A percentile compares a stretch with the other conserved stretches of the same genome.
Conservation (phyloP, 2,329 filamentous ascomycete genomes). For the Thielaviopsis musarum region DNA sequence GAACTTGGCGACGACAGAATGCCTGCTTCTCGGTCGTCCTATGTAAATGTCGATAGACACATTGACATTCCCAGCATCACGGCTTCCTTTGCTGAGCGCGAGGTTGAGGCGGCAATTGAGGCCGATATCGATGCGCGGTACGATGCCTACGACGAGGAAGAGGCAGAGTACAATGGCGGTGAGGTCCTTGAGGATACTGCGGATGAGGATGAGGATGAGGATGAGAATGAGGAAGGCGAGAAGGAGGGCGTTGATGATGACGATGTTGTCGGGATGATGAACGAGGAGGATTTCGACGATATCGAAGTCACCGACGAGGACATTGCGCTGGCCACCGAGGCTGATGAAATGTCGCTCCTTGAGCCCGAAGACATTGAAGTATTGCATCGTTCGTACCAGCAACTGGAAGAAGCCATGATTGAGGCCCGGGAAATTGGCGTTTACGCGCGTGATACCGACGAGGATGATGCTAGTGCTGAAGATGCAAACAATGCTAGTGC, state of each 20-base stretch:
- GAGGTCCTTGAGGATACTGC: neutral
- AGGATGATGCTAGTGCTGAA: neutral
- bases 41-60: neutral
- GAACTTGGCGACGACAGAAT: constrained; percentile 10
- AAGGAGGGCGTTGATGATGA: neutral
- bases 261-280: constrained; percentile 16
- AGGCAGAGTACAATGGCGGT: neutral
- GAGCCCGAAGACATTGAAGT: constrained; percentile 26
- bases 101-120: constrained; percentile 21
- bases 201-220: constrained; percentile 10
- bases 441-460: neutral
- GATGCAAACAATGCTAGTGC: neutral
- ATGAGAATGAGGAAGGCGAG: neutral
- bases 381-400: constrained; percentile 13
- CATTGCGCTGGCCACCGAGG: constrained; percentile 38
- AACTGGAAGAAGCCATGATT: constrained; percentile 11
- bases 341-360: constrained; percentile 41
- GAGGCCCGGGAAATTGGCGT: neutral
- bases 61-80: constrained; percentile 18
- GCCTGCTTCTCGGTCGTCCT: constrained; percentile 1
- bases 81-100: constrained; percentile 31
- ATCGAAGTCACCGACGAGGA: constrained; percentile 37
- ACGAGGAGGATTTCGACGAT: constrained; percentile 26
- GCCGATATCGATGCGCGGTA: constrained; percentile 19
- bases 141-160: constrained; percentile 14